Evolutionary conservation across 805 yeast genomes (phyloP), one percentile per base, ranked within the genome.

Genomic region (Starmerella bombicola): DNA sequence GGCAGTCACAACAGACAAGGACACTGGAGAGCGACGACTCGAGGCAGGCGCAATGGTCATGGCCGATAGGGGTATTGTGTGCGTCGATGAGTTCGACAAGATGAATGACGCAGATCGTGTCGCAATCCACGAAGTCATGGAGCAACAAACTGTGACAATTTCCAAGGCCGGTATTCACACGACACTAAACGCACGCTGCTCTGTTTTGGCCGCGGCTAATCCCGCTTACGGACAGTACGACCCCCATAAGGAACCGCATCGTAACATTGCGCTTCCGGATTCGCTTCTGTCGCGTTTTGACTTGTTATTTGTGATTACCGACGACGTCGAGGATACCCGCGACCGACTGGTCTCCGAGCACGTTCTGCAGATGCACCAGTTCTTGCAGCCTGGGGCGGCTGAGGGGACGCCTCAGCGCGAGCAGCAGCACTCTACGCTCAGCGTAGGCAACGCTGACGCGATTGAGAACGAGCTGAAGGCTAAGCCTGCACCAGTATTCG

Each of bases 31-130:
- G 64, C 71, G 96, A 55, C 73, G 93, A 53, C 67, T 91, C 50
- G 98, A 91, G 64, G 98, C 97, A 1, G 98, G 98, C 70, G 98
- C 98, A 3, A 88, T 91, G 96, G 98, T 91, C 29, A 68, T 91
- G 48, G 98, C 97, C 10, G 98, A 91, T 63, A 69, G 96, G 50
- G 98, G 98, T 49, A 72, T 91, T 42, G 96, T 91, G 31, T 91
- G 98, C 72, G 93, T 91, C 55, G 98, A 91, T 69, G 98, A 91
- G 68, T 91, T 91, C 57, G 98, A 88, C 65, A 91, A 91, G 63
- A 91, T 91, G 98, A 78, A 82, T 47, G 98, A 91, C 60, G 74
- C 77, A 21, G 98, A 91, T 65, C 73, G 98, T 58, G 97, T 91
- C 38, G 97, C 97, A 1, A 91, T 91, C 56, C 98, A 91, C 63